Base-by-base conservation (phyloP, 2,329 filamentous ascomycete genomes). In the Colletotrichum scovillei region DNA sequence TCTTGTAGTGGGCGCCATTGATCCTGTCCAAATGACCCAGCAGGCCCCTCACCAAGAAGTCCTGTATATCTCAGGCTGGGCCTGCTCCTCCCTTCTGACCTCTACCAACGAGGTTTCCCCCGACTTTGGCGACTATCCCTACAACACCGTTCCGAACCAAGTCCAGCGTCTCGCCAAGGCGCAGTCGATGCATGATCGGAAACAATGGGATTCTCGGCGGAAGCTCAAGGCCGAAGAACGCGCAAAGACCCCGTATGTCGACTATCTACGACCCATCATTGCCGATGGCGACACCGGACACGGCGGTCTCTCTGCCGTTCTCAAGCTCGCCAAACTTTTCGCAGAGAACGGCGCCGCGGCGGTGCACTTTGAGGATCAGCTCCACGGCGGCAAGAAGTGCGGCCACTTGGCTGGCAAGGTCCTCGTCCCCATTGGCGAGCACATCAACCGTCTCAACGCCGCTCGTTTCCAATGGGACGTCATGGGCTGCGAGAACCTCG, bases 21-120 rank as follows among this genome's bases (percentile, higher is more conserved):
- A 99, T 81, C 97, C 97, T n/a, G 92, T 98, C 12, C 97, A 99
- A 85, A 98, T 99, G 97, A 98, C 97, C 62, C 97, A 99, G 83
- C 97, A 98, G 86, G 97, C 97, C 19, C 91, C 94, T 6, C 94
- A 98, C 84, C 97, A 98, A 82, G 96, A 99, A 82, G 94, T 98
- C 22, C 89, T 99, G 58, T 99, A 99, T 84, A 88, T 99, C 75
- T 98, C 95, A 0, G 97, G 97, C 75, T 99, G 97, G 97, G 97
- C 97, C 5, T 98, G 97, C 85, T 98, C 96, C 0, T 96, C 95
- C 0, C 91, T 98, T 24, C 87, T 99, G 58, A 98, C 96, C 4
- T 92, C 92, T 11, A 98, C 97, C 49, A 98, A 99, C 85, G 97
- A 99, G 82, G 97, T 99, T 32, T 98, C 95, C 0, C 94, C 97